Evolutionary conservation across 1,284 basidiomycete genomes (phyloP).

Genomic region (Trametes polyzona): DNA sequence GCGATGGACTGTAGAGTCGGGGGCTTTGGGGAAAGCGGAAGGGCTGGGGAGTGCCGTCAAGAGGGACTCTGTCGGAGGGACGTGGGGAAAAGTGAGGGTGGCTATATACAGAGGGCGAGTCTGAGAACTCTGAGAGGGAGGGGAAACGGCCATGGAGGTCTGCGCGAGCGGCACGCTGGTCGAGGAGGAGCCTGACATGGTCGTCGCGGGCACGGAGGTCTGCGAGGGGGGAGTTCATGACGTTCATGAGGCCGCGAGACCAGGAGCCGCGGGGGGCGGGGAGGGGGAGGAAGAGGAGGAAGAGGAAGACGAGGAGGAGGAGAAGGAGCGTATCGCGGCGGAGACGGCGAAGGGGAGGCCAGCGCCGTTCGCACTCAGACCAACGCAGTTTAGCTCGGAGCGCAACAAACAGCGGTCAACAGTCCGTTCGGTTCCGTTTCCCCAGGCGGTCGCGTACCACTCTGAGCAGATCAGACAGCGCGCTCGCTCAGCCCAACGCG

Average conservation of each 20-base stretch:
- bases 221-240: conserved; percentile 36
- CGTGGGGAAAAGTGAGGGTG: conserved; percentile 58
- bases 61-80: conserved; percentile 36
- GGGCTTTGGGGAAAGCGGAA: conserved; percentile 37
- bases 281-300: conserved; percentile 8
- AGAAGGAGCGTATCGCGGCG: conserved; percentile 26
- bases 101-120: conserved; percentile 72
- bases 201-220: conserved; percentile 43
- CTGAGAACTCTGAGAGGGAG: conserved; percentile 58
- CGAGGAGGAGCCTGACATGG: conserved; percentile 54
- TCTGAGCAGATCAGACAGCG: conserved; percentile 6
- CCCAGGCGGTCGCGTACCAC: background rate
- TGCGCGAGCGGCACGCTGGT: conserved; percentile 56
- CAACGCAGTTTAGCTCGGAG: conserved; percentile 22
- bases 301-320: no score
- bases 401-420: conserved; percentile 25
- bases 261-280: conserved; percentile 14
- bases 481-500: background rate
- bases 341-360: conserved; percentile 16
- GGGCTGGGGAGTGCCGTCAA: conserved; percentile 30
- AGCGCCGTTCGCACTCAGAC: conserved; percentile 11
- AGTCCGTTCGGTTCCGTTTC: conserved; percentile 18
- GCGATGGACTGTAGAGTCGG: conserved; percentile 21
- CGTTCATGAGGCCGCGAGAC: conserved; percentile 27
- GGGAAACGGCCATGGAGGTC: conserved; percentile 52